These are phyloP conservation scores for Emmonsiellopsis sp. DNA, from an alignment of 2,329 filamentous ascomycete species.

Conservation along the genomic window DNA sequence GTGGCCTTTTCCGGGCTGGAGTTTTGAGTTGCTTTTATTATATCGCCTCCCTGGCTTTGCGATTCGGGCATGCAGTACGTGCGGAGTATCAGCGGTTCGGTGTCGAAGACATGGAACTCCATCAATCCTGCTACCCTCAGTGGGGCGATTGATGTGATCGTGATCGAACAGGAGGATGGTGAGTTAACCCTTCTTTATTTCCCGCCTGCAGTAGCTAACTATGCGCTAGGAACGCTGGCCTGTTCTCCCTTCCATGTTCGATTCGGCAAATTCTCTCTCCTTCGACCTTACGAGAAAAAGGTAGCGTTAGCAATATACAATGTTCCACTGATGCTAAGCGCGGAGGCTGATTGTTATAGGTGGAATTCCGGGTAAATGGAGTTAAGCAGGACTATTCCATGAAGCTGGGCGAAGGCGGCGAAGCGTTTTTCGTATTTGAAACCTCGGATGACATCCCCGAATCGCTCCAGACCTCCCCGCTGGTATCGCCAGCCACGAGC, in stretches of 20 bases:
- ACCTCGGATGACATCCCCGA: slow-evolving; percentile 87
- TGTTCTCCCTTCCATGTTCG: slow-evolving; percentile 98
- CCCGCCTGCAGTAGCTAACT: slow-evolving; percentile 6
- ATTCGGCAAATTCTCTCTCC: slow-evolving; percentile 94
- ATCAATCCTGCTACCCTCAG: slow-evolving; percentile 97
- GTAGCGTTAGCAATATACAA: slow-evolving; percentile 18
- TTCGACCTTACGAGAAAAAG: slow-evolving; percentile 96
- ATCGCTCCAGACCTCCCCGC: slow-evolving; percentile 84
- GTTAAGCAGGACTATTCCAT: slow-evolving; percentile 88
- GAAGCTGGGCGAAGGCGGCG: slow-evolving; percentile 95
- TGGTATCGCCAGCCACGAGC: slow-evolving; percentile 82
- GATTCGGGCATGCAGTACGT: slow-evolving; percentile 82
- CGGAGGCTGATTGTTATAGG: slow-evolving; percentile 31
- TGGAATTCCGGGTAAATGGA: slow-evolving; percentile 94
- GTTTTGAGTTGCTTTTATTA: background rate
- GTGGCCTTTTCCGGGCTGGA: background rate
- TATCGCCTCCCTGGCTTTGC: background rate
- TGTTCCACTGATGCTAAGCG: background rate
- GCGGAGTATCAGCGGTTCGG: slow-evolving; percentile 84
- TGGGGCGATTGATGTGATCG: slow-evolving; percentile 97
- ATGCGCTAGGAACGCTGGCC: slow-evolving; percentile 50
- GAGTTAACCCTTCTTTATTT: slow-evolving; percentile 22
- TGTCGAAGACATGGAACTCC: slow-evolving; percentile 98
- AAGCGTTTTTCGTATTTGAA: slow-evolving; percentile 98
- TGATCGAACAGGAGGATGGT: slow-evolving; percentile 93